Evolutionary conservation across 257 asterid species (phyloP), one percentile per base, ranked within the genome.

Genomic region (Przewalskia tangutica): DNA sequence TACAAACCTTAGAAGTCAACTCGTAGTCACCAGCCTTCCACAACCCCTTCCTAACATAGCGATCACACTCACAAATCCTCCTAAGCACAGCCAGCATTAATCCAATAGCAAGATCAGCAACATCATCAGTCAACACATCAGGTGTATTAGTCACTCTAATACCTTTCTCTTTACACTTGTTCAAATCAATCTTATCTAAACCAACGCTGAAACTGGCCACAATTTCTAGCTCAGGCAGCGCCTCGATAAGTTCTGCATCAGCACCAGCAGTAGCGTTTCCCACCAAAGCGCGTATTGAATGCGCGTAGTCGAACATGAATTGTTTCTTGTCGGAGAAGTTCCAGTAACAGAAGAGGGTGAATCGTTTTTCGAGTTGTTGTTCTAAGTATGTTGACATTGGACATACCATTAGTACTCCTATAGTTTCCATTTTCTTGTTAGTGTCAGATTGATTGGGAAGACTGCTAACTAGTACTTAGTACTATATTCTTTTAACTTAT

Each of bases 81-180:
- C 98, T 84, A 77, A 91, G 44, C 53, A 87, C 91, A 36, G 95
- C 90, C 90, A 95, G 81, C 85, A 88, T 88, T 88, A 95, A 53
- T 50, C 90, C 94, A n/a, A 93, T 88, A 18, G 98, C 98, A 71
- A 93, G 50, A 83, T 95, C 97, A 46, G 98, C 98, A 77, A 92
- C 97, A 81, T 95, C 98, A 55, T 93, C 98, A 16, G 97, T 92
- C 70, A 93, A 84, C 81, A 93, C 97, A 80, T 92, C 94, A 58
- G 97, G 98, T 0, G 98, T 95, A 84, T 89, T 88, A 6, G 97
- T 89, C 77, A 95, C 98, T 91, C 90, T 90, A 85, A 95, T 84
- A 60, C 97, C 94, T 86, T 63, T 91, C 81, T 92, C 97, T 84
- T 81, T 85, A 13, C 97, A 95, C 86, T 87, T 93, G 46, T 1